Evolutionary conservation across 1,139 yeast genomes (phyloP).

Genomic region (Yamadazyma siamensis): DNA sequence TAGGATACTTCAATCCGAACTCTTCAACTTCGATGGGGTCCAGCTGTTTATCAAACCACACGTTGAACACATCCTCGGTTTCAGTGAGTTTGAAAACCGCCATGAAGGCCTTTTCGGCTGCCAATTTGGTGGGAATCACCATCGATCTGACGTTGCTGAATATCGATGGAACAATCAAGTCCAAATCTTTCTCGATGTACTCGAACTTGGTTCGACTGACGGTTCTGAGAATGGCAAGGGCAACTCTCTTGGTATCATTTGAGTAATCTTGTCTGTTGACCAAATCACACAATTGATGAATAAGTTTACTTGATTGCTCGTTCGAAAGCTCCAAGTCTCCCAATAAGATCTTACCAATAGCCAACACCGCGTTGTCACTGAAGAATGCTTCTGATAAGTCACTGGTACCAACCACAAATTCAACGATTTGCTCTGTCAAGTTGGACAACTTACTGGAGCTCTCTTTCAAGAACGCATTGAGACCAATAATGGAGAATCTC

Average conservation of each 20-base stretch:
- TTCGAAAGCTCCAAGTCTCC: conserved; percentile 12
- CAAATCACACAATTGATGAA: conserved; percentile 47
- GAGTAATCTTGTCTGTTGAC: conserved; percentile 57
- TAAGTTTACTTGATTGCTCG: conserved; percentile 30
- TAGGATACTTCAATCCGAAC: conserved; percentile 48
- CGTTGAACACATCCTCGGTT: conserved; percentile 62
- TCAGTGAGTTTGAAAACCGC: conserved; percentile 71
- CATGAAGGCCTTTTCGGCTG: conserved; percentile 89
- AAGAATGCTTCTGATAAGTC: conserved; percentile 51
- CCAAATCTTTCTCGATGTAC: conserved; percentile 50
- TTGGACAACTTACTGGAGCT: conserved; percentile 63
- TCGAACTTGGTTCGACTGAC: conserved; percentile 60
- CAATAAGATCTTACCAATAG: conserved; percentile 77
- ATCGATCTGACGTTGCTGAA: conserved; percentile 83
- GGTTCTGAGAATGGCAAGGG: conserved; percentile 75
- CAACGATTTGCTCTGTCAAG: conserved; percentile 43
- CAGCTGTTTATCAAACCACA: conserved; percentile 49
- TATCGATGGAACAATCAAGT: conserved; percentile 64
- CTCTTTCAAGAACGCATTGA: conserved; percentile 78
- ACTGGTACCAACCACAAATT: conserved; percentile 46
- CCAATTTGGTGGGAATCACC: conserved; percentile 85
- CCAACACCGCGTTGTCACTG: conserved; percentile 77
- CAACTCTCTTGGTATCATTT: conserved; percentile 74
- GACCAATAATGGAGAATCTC: conserved; percentile 65
- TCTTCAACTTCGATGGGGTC: conserved; percentile 29